Conservation (phyloP, 2,329 filamentous ascomycete genomes). For the Ceratocystis lukuohia region DNA sequence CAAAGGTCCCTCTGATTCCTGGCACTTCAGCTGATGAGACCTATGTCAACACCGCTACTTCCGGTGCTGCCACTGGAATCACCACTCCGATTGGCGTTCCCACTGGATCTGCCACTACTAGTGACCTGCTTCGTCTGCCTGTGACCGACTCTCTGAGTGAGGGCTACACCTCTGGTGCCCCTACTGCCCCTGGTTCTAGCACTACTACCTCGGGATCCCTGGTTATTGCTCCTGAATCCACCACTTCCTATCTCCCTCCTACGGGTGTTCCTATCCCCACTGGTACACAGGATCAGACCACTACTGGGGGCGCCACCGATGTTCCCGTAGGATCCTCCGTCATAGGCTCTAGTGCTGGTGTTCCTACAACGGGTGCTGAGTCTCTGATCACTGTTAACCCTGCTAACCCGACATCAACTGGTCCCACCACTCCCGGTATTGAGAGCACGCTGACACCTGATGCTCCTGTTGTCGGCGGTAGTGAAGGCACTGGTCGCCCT, state of each 20-base stretch:
- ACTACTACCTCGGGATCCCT: background rate
- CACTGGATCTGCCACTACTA: background rate
- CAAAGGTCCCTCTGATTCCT: background rate
- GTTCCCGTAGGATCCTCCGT: constrained; percentile 5
- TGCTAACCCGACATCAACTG: constrained; percentile 12
- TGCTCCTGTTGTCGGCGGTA: constrained; percentile 15
- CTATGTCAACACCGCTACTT: constrained; percentile 12
- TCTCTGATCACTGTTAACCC: constrained; percentile 15
- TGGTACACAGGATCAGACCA: no score
- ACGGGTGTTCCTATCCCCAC: constrained; percentile 18
- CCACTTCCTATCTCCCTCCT: constrained; percentile 21
- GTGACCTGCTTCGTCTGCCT: background rate
- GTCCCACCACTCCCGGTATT: background rate
- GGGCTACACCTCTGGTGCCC: background rate
- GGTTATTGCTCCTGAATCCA: constrained; percentile 17
- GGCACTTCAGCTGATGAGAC: constrained; percentile 1
- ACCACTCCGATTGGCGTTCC: constrained; percentile 1
- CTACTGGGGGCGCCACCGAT: background rate
- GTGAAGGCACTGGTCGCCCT: constrained; percentile 10
- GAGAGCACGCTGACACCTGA: constrained; percentile 20
- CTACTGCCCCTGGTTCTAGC: constrained; percentile 2
- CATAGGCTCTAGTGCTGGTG: constrained; percentile 13
- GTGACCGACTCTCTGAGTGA: background rate
- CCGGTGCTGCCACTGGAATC: constrained; percentile 15
- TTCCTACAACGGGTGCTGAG: constrained; percentile 15